Conservation (phyloP, 306 rosid genomes). For the Dryas octopetala region DNA sequence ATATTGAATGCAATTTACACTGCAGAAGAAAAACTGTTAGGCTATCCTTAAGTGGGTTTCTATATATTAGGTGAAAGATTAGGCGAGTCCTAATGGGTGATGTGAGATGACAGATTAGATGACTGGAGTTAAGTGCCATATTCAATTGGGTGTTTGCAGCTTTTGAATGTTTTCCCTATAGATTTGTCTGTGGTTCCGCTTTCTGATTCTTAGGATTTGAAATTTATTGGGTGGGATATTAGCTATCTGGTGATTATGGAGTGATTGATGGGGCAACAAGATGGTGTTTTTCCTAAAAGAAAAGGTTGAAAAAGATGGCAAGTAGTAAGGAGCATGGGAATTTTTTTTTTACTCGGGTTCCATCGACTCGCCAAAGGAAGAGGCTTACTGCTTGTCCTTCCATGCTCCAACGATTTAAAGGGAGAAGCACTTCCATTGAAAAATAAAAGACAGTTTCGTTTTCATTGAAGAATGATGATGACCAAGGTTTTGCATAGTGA, state of each 20-base stretch:
- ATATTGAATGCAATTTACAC: background rate
- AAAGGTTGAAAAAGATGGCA: background rate
- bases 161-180: background rate
- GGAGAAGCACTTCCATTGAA: background rate
- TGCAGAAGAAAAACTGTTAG: background rate
- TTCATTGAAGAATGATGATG: background rate
- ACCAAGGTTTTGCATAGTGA: background rate
- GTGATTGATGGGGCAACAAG: background rate
- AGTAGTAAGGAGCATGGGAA: background rate
- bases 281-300: background rate
- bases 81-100: background rate
- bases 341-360: background rate
- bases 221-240: conserved; percentile 1
- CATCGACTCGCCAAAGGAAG: background rate
- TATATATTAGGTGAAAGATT: background rate
- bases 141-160: background rate
- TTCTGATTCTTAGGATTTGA: background rate
- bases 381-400: background rate
- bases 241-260: background rate
- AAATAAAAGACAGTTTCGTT: background rate
- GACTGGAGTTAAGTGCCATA: background rate
- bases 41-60: background rate
- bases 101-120: background rate
- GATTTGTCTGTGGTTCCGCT: background rate
- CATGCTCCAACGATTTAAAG: background rate